Percentiles rank a stretch among this genome's conserved stretches.
These are phyloP conservation scores for Puccinia hordei DNA, from an alignment of 1,284 basidiomycete species.

Conservation along the genomic window DNA sequence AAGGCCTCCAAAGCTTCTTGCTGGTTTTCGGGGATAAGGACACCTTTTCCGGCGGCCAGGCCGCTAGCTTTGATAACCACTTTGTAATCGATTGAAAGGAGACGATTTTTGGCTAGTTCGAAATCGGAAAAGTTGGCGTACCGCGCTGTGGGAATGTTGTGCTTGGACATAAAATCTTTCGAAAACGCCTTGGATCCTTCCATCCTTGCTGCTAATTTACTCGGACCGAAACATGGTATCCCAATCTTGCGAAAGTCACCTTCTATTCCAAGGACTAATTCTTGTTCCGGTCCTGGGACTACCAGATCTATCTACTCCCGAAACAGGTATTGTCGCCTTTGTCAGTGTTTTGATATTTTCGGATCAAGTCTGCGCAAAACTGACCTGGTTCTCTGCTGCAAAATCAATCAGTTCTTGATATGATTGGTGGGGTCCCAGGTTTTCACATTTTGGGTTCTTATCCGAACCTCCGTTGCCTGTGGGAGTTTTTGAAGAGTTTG, in stretches of 20 bases:
- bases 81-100: slow-evolving; percentile 32
- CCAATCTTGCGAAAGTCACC: slow-evolving; percentile 78
- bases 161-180: slow-evolving; percentile 92
- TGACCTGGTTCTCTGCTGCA: slow-evolving; percentile 5
- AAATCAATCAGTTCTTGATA: slow-evolving; percentile 30
- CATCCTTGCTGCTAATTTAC: slow-evolving; percentile 82
- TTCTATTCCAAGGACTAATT: slow-evolving; percentile 95
- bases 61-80: slow-evolving; percentile 95
- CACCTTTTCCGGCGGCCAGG: slow-evolving; percentile 92
- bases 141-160: slow-evolving; percentile 87
- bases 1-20: slow-evolving; percentile 81
- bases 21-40: slow-evolving; percentile 79
- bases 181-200: slow-evolving; percentile 97
- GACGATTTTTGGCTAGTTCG: slow-evolving; percentile 50
- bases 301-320: slow-evolving; percentile 72
- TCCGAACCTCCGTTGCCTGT: slow-evolving; percentile 46
- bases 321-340: neutral
- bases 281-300: slow-evolving; percentile 94
- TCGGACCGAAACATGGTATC: slow-evolving; percentile 96
- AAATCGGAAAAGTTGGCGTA: slow-evolving; percentile 75
- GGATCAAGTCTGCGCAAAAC: neutral
- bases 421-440: neutral
- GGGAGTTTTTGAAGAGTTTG: neutral
- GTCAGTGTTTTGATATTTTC: too few species aligned
- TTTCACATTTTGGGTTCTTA: slow-evolving; percentile 39